Base-by-base conservation (phyloP, 768 basidiomycete species). In the Boletus vermiculosoides region DNA sequence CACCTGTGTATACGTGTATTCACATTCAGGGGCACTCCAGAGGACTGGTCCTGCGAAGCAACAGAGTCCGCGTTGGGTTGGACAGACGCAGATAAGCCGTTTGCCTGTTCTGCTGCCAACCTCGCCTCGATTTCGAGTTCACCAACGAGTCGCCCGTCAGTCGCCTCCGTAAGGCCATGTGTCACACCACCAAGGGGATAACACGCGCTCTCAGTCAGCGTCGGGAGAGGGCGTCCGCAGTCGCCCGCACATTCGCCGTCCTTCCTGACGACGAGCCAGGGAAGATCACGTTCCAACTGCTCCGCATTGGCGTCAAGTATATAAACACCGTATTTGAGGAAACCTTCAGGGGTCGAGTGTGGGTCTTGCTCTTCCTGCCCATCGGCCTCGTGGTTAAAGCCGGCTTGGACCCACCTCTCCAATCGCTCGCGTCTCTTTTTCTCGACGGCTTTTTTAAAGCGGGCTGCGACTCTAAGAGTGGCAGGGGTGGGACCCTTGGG, bases 371-470 rank as follows among this genome's bases (percentile, higher is more conserved):
- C 61, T 8, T 57, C 47, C n/a, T 50, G 55, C 8, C 15, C 33
- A 5, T 56, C 52, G 11, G 49, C 18, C 30, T 56, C 54, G 16
- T 30, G 53, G 4, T 58, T 58, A 50, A 63, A 55, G 25, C 57
- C 65, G 3, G 60, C 58, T 50, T 61, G 65, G 39, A 47, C 50
- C 69, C 66, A 60, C 46, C 50, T 49, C 44, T 63, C 50, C 60
- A 67, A 37, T 56, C 85, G 72, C 65, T 90, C 85, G 18, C 67
- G 67, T 49, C 78, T 71, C 72, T 87, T 88, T 47, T 78, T 68
- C 59, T 81, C 77, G 31, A 90, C 75, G 0, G 90, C 89, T 20
- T 79, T 74, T 60, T 78, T 80, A 66, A 92, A 88, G 34, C 84
- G 78, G 50, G 83, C 77, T 0, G 90, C 90, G 34, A 90, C 78